Base-by-base conservation (phyloP, 768 basidiomycete genomes). In the Mycena chlorophos region DNA sequence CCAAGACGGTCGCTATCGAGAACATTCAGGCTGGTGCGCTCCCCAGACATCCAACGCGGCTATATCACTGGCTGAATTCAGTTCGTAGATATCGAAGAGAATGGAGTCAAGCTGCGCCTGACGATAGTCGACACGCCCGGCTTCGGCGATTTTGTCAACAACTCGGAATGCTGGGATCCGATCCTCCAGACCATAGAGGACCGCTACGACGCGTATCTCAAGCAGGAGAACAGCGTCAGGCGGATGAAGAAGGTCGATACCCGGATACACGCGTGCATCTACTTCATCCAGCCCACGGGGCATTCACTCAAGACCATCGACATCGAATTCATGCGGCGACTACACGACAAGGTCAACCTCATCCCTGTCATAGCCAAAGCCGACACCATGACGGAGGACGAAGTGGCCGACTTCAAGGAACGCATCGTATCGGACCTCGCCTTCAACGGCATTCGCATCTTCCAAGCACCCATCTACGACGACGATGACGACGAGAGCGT, bases 51-150 rank as follows among this genome's bases (percentile, higher is more conserved):
- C n/a, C n/a, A 22, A 19, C 12, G 19, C 57, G 52, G 45, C 16
- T 52, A 25, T 29, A 31, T 53, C 14, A 49, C 46, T 46, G 49
- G 45, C 47, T 61, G 50, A 66, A 60, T 58, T 48, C 38, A 62
- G 64, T 68, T 52, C 25, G 53, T 72, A 96, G 97, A 98, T 70
- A 98, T 99, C 68, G 96, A 98, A 77, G 97, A 99, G 78, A 96
- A 90, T 57, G 96, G 95, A 54, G 95, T 98, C 40, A 84, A 94
- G 65, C 85, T 98, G 45, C 93, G 94, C 66, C 76, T 99, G 54
- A 98, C 93, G 20, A 95, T 99, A 58, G 97, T 99, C 60, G 97
- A 99, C 70, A 99, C 95, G n/a, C 97, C 97, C 54, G 97, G 97
- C 26, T 99, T 98, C 67, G 97, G 97, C 57, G 97, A 99, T 73